Conservation (phyloP, 805 yeast genomes). For the Metschnikowia henanensis region DNA sequence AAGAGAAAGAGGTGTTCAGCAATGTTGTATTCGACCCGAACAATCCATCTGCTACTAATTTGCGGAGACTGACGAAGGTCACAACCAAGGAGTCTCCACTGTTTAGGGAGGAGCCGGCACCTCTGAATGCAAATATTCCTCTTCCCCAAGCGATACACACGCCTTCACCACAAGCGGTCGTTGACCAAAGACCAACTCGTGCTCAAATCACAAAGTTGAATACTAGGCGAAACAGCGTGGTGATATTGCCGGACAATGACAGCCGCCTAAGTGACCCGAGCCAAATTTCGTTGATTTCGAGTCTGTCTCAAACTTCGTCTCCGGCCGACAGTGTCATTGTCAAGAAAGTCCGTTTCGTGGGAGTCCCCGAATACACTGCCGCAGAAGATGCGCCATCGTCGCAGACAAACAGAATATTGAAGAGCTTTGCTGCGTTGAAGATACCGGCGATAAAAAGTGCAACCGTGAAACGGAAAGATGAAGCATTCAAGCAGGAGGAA, state of each 20-base stretch:
- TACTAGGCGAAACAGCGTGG: slow-evolving; percentile 29
- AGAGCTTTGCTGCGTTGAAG: slow-evolving; percentile 39
- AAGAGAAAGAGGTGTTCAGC: slow-evolving; percentile 35
- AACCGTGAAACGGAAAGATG: slow-evolving; percentile 35
- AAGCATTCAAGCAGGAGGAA: slow-evolving; percentile 39
- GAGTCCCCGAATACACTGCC: slow-evolving; percentile 50
- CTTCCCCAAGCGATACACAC: background rate
- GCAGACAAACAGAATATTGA: slow-evolving; percentile 35
- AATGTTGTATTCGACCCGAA: slow-evolving; percentile 43
- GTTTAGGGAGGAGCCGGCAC: background rate
- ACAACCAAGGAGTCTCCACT: background rate
- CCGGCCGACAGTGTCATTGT: slow-evolving; percentile 10
- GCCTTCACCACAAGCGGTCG: background rate
- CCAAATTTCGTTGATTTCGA: slow-evolving; percentile 3
- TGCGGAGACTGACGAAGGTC: slow-evolving; percentile 12
- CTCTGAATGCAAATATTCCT: no score
- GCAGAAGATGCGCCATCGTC: slow-evolving; percentile 57
- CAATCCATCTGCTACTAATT: slow-evolving; percentile 25
- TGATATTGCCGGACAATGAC: slow-evolving; percentile 14
- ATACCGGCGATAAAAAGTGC: slow-evolving; percentile 10
- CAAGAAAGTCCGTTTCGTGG: slow-evolving; percentile 52
- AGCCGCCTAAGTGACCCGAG: slow-evolving; percentile 6
- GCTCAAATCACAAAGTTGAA: slow-evolving; percentile 18
- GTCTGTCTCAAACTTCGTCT: slow-evolving; percentile 16
- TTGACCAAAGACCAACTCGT: slow-evolving; percentile 12